These are phyloP conservation scores for Pyrrhoderma lamaoense DNA, from an alignment of 1,284 basidiomycete species.

Conservation along the genomic window DNA sequence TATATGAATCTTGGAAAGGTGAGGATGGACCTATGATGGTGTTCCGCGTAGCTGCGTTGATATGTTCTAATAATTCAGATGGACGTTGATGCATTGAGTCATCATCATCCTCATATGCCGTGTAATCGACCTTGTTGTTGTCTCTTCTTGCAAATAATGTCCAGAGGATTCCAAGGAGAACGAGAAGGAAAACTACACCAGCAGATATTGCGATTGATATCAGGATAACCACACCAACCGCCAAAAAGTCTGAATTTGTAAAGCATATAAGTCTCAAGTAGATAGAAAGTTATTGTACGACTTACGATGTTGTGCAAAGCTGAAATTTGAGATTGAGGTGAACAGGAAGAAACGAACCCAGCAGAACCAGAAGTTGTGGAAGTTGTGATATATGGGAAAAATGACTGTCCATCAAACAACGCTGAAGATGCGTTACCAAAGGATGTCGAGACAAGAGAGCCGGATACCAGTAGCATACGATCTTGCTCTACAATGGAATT, in stretches of 20 bases:
- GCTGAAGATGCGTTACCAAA: slow-evolving; percentile 80
- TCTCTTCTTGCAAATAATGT: slow-evolving; percentile 78
- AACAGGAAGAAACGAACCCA: slow-evolving; percentile 77
- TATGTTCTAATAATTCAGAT: slow-evolving; percentile 76
- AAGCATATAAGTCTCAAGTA: too few species aligned
- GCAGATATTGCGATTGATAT: slow-evolving; percentile 97
- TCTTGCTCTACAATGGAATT: slow-evolving; percentile 76
- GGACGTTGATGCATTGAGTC: slow-evolving; percentile 67
- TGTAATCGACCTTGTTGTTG: slow-evolving; percentile 49
- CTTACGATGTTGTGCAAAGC: slow-evolving; percentile 67
- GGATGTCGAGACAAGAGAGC: slow-evolving; percentile 60
- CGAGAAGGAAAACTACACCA: slow-evolving; percentile 88
- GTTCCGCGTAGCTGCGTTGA: slow-evolving; percentile 78
- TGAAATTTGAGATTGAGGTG: slow-evolving; percentile 71
- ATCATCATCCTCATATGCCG: slow-evolving; percentile 58
- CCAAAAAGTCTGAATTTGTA: slow-evolving; percentile 57
- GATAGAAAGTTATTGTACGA: slow-evolving; percentile 20
- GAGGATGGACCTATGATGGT: slow-evolving; percentile 51
- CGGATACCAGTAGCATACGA: slow-evolving; percentile 88
- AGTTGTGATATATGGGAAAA: slow-evolving; percentile 81
- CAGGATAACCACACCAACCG: slow-evolving; percentile 88
- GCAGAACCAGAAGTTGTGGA: slow-evolving; percentile 59
- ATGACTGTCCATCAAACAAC: slow-evolving; percentile 79
- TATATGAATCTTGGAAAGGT: slow-evolving; percentile 42
- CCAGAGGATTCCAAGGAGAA: slow-evolving; percentile 84